These are phyloP conservation scores for Sarocladium brachiariae DNA, from an alignment of 2,329 filamentous ascomycete species.

Conservation along the genomic window DNA sequence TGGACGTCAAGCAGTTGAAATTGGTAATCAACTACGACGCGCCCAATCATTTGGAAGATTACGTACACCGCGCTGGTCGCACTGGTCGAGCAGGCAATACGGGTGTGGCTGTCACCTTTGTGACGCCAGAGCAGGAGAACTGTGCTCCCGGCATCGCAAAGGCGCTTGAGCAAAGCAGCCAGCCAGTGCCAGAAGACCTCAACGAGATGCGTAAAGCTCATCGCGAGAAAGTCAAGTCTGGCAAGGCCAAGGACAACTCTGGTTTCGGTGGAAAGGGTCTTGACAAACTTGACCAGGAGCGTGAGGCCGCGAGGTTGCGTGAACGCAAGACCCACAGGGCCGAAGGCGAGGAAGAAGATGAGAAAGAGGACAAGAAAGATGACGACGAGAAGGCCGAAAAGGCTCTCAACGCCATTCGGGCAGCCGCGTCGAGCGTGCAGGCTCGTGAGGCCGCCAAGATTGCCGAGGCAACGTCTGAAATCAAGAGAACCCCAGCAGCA, in stretches of 20 bases:
- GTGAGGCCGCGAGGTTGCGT: conserved; percentile 76
- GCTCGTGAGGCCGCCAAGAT: conserved; percentile 42
- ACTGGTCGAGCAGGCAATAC: conserved; percentile 93
- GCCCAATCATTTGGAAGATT: conserved; percentile 92
- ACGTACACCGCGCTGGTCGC: conserved; percentile 88
- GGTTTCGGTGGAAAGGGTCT: conserved; percentile 95
- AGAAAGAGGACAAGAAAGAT: conserved; percentile 66
- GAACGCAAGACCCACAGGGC: conserved; percentile 88
- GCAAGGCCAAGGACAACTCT: conserved; percentile 81
- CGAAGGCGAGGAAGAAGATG: conserved; percentile 76
- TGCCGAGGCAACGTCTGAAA: conserved; percentile 31
- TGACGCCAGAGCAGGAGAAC: conserved; percentile 86
- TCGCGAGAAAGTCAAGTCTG: conserved; percentile 83
- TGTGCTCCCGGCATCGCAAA: conserved; percentile 85
- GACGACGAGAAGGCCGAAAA: conserved; percentile 66
- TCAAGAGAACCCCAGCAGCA: conserved; percentile 46
- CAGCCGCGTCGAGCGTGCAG: conserved; percentile 51
- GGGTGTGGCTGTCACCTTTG: conserved; percentile 88
- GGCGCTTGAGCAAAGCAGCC: conserved; percentile 85
- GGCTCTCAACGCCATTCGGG: conserved; percentile 57
- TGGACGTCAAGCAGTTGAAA: conserved; percentile 94
- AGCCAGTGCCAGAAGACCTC: conserved; percentile 67
- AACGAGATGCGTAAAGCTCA: conserved; percentile 65
- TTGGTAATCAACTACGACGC: conserved; percentile 94
- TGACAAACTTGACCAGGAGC: conserved; percentile 83